phyloP scores from a whole-genome alignment of 2,329 filamentous ascomycete species.

The Arthrobotrys sinensis region DNA sequence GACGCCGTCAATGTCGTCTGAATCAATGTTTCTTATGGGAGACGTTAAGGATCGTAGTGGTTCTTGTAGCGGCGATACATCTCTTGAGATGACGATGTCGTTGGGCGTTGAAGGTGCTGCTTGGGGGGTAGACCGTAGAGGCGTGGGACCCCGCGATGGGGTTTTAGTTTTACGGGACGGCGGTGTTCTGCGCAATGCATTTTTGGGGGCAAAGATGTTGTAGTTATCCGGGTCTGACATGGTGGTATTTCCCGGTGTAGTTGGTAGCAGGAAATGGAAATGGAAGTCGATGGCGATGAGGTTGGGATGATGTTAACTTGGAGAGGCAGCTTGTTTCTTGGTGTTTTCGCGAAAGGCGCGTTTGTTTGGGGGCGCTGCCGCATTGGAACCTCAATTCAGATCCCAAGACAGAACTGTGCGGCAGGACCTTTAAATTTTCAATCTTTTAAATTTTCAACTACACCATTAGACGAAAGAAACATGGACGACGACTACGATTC shows the following conservation, averaged over 20 bases:
- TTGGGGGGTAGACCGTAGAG: constrained; percentile 5
- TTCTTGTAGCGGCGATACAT: constrained; percentile 22
- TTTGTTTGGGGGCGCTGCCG: constrained; percentile 51
- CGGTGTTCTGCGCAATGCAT: constrained; percentile 46
- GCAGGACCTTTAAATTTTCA: constrained; percentile 18
- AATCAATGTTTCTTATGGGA: constrained; percentile 33
- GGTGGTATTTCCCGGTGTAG: background rate
- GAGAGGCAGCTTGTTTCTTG: background rate
- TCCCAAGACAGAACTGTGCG: background rate
- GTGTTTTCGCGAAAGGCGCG: constrained; percentile 27
- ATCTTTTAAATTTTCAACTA: constrained; percentile 2
- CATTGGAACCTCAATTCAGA: background rate
- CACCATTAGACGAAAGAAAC: constrained; percentile 2
- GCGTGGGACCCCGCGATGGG: constrained; percentile 31
- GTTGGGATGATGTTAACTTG: constrained; percentile 19
- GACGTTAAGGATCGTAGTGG: constrained; percentile 43
- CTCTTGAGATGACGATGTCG: background rate
- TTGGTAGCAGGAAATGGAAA: background rate
- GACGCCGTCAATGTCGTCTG: constrained; percentile 25
- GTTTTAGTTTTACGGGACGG: background rate
- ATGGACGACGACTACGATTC: constrained; percentile 62
- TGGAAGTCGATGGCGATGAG: background rate
- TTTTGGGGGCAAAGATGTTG: constrained; percentile 45
- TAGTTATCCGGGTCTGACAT: constrained; percentile 48
- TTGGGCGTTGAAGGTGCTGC: constrained; percentile 14